Percentiles rank a stretch among this genome's conserved stretches.
phyloP scores from a whole-genome alignment of 1,284 basidiomycete genomes.

The Rhodotorula sp. region DNA sequence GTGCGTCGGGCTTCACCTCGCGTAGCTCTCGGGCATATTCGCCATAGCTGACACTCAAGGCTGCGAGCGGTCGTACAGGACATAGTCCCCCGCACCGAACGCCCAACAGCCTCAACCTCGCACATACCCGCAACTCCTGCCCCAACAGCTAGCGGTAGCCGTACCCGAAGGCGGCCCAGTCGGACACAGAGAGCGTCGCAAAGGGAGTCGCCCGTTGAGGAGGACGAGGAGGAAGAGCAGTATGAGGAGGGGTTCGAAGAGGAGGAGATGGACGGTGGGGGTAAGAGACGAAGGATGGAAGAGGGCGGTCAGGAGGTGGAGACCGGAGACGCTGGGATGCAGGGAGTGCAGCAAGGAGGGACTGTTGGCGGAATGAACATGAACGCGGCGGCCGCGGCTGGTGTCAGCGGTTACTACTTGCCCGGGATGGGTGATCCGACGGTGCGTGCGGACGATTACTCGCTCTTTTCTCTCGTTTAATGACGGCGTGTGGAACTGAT shows the following conservation, averaged over 20 bases:
- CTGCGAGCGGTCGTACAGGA: constrained; percentile 52
- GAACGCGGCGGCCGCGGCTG: background rate
- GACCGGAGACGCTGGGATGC: background rate
- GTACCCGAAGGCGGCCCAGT: background rate
- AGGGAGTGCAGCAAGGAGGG: background rate
- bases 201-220: background rate
- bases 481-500: no score
- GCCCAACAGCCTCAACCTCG: background rate
- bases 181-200: background rate
- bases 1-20: constrained; percentile 73
- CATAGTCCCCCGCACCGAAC: constrained; percentile 79
- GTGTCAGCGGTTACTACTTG: no score
- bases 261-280: no score
- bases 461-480: no score
- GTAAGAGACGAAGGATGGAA: no score
- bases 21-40: constrained; percentile 44
- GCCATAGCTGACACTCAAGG: no score
- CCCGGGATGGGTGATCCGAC: no score
- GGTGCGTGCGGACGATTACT: no score
- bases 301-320: background rate
- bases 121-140: background rate
- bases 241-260: background rate
- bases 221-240: background rate
- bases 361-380: background rate
- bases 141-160: background rate